These are phyloP conservation scores for Lithocarpus polystachyus DNA, from an alignment of 306 rosid species.

Conservation along the genomic window DNA sequence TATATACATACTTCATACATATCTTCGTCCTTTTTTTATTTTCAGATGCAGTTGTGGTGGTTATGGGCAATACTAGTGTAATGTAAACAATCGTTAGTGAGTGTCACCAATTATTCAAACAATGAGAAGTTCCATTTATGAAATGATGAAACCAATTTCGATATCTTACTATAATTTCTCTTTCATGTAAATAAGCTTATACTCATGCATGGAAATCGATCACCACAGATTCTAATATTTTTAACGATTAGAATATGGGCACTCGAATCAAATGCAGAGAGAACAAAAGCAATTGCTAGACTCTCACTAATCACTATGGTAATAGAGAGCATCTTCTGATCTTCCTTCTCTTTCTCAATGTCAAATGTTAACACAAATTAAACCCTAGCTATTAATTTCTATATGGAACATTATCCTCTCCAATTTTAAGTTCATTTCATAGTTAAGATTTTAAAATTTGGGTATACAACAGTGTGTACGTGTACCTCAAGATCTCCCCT, in stretches of 20 bases:
- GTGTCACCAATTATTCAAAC: neutral
- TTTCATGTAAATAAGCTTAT: slow-evolving; percentile 36
- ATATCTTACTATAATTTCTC: slow-evolving; percentile 41
- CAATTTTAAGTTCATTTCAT: no score
- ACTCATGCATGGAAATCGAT: slow-evolving; percentile 22
- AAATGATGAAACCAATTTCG: slow-evolving; percentile 24
- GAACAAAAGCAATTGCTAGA: slow-evolving; percentile 46
- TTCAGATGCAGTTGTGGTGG: neutral
- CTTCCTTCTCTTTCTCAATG: slow-evolving; percentile 47
- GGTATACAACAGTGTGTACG: no score
- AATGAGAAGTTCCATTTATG: neutral
- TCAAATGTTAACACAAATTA: slow-evolving; percentile 23
- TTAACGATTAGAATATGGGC: slow-evolving; percentile 31
- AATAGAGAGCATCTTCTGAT: slow-evolving; percentile 38
- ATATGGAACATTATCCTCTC: no score
- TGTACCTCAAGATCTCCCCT: slow-evolving; percentile 23
- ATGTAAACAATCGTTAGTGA: neutral
- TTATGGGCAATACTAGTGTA: neutral
- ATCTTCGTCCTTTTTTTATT: neutral
- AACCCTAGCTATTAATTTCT: no score
- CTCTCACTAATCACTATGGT: slow-evolving; percentile 34
- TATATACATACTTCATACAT: neutral
- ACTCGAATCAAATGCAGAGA: slow-evolving; percentile 27
- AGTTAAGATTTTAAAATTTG: no score
- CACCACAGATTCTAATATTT: slow-evolving; percentile 44